These are phyloP conservation scores for Chionographis japonica DNA, from an alignment of 106 monocot species.

Conservation along the genomic window DNA sequence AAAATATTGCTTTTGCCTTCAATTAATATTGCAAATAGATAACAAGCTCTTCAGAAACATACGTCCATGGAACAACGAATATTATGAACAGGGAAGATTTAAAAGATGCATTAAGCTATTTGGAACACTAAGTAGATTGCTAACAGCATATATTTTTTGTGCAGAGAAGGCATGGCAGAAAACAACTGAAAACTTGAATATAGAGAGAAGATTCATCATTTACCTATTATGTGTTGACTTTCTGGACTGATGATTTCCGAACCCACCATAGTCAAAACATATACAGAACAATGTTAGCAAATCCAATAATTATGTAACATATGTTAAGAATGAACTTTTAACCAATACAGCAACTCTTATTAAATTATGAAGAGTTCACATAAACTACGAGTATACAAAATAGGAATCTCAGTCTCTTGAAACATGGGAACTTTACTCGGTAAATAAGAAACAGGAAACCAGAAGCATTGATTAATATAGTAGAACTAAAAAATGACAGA, in stretches of 20 bases:
- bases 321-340: neutral
- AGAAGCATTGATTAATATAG: too few species aligned
- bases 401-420: too few species aligned
- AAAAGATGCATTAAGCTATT: neutral
- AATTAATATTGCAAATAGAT: constrained; percentile 9
- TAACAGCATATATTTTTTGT: neutral
- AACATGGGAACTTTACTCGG: too few species aligned
- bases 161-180: neutral
- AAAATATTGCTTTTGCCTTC: constrained; percentile 74
- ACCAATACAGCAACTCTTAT: too few species aligned
- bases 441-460: too few species aligned
- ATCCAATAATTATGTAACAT: neutral
- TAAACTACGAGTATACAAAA: neutral
- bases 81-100: neutral
- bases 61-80: neutral
- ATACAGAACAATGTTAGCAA: constrained; percentile 6
- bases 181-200: neutral
- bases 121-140: neutral
- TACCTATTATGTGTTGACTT: constrained; percentile 62
- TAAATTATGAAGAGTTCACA: neutral
- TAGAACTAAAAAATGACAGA: too few species aligned
- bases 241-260: constrained; percentile 40
- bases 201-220: neutral
- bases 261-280: constrained; percentile 11
- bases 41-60: neutral